Evolutionary conservation across 495 filamentous ascomycete genomes (phyloP).

Genomic region (Penicillium macrosclerotiorum): DNA sequence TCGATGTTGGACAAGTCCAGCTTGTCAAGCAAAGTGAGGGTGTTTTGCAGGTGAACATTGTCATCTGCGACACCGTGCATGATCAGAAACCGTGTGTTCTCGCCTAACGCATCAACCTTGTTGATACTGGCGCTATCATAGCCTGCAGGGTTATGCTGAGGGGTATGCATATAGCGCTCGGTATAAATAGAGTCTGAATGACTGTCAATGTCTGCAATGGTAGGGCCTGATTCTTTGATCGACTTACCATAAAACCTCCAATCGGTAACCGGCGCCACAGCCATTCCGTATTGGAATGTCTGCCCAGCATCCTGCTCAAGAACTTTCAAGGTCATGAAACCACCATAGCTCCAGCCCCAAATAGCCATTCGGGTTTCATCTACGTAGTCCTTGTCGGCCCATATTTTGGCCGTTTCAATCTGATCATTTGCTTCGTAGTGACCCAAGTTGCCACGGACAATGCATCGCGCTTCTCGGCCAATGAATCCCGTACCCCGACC

Average conservation of each 20-base stretch:
- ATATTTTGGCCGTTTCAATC: conserved; percentile 85
- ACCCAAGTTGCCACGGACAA: conserved; percentile 80
- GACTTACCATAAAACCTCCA: conserved; percentile 80
- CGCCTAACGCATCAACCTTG: conserved; percentile 63
- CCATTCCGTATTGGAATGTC: conserved; percentile 96
- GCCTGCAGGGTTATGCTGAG: conserved; percentile 72
- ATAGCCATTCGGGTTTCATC: conserved; percentile 82
- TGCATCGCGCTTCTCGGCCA: conserved; percentile 77
- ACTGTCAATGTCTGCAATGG: too few species aligned
- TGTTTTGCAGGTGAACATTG: conserved; percentile 96
- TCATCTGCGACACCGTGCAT: conserved; percentile 96
- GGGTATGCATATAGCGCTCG: conserved; percentile 93
- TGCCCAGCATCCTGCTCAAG: conserved; percentile 84
- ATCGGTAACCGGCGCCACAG: conserved; percentile 95
- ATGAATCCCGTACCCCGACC: conserved; percentile 90
- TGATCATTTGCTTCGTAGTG: conserved; percentile 85
- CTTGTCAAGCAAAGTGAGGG: conserved; percentile 79
- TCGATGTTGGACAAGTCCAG: conserved; percentile 80
- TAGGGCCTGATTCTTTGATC: too few species aligned
- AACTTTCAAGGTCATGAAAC: conserved; percentile 96
- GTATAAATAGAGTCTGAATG: conserved; percentile 83
- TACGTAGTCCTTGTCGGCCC: conserved; percentile 78
- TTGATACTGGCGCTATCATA: conserved; percentile 74
- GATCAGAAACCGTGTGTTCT: conserved; percentile 82
- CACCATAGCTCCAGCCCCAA: conserved; percentile 98